phyloP scores from a whole-genome alignment of 2,329 filamentous ascomycete genomes.

The Pseudohalonectria lignicola region DNA sequence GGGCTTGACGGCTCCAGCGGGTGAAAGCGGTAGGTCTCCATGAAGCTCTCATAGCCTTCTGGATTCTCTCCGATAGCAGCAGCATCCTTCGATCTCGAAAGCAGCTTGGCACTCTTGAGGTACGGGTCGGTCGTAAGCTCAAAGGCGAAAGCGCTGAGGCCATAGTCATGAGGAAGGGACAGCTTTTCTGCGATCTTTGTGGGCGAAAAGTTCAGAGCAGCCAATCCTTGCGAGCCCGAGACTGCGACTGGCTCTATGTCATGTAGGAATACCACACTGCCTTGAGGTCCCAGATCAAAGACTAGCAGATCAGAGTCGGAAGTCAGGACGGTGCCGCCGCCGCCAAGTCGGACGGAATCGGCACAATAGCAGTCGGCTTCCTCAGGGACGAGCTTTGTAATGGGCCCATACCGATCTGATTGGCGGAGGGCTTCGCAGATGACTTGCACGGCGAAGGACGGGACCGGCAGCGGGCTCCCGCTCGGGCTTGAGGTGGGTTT shows the following conservation, averaged over 20 bases:
- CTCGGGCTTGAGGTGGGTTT: background rate
- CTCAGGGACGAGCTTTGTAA: conserved; percentile 56
- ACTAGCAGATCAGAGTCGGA: conserved; percentile 82
- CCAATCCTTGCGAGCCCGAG: conserved; percentile 4
- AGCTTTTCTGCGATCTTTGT: conserved; percentile 13
- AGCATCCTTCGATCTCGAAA: conserved; percentile 11
- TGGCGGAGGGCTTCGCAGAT: conserved; percentile 58
- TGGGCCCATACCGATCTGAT: conserved; percentile 26
- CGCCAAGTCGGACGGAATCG: conserved; percentile 39
- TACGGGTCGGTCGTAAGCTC: conserved; percentile 17
- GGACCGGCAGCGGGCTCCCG: conserved; percentile 22
- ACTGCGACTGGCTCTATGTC: conserved; percentile 39
- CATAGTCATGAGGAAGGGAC: conserved; percentile 10
- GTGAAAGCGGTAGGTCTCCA: conserved; percentile 10
- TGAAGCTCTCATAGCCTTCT: conserved; percentile 15
- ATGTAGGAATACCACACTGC: conserved; percentile 56
- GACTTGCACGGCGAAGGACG: conserved; percentile 65
- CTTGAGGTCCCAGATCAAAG: conserved; percentile 52
- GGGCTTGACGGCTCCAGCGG: conserved; percentile 7
- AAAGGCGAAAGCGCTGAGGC: conserved; percentile 17
- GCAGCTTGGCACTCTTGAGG: conserved; percentile 11
- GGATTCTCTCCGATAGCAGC: conserved; percentile 6
- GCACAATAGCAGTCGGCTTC: conserved; percentile 83
- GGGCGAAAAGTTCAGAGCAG: conserved; percentile 11
- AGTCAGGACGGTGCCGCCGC: conserved; percentile 52